Percentiles rank a stretch among this genome's conserved stretches.
phyloP scores from a whole-genome alignment of 768 basidiomycete genomes.

The Trametes villosa region DNA sequence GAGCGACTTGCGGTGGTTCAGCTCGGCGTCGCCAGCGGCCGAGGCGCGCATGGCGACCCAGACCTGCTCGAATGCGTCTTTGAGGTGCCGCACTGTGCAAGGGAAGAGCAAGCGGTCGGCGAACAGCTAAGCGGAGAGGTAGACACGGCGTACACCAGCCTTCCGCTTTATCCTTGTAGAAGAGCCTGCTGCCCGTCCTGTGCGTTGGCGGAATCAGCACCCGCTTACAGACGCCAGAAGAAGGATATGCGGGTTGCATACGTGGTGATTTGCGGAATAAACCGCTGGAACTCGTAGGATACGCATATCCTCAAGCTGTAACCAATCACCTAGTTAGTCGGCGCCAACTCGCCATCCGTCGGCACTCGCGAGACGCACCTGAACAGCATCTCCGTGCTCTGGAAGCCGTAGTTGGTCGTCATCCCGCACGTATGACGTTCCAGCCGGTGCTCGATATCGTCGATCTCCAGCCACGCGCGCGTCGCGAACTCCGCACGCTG shows the following conservation, averaged over 20 bases:
- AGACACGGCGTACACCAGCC: conserved; percentile 10
- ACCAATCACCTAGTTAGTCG: neutral
- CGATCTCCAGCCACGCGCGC: conserved; percentile 21
- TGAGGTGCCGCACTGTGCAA: neutral
- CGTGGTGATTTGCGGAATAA: conserved; percentile 23
- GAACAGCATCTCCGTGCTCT: conserved; percentile 17
- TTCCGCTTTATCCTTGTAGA: conserved; percentile 22
- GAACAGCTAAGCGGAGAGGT: no score
- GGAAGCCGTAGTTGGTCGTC: conserved; percentile 16
- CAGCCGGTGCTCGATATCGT: conserved; percentile 18
- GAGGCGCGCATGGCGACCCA: neutral
- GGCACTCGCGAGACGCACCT: neutral
- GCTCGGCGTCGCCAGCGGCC: neutral
- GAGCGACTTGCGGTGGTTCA: conserved; percentile 22
- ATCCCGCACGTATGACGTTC: conserved; percentile 15
- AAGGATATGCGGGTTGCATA: neutral
- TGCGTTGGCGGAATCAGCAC: no score
- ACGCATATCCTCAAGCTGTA: conserved; percentile 13
- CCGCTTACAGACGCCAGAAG: neutral
- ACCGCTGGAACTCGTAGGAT: conserved; percentile 21
- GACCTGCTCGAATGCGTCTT: neutral
- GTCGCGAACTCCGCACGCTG: conserved; percentile 20
- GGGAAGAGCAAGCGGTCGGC: neutral
- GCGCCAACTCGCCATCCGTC: neutral
- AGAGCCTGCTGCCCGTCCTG: conserved; percentile 14